A percentile compares a stretch with the other conserved stretches of the same genome.
Evolutionary conservation across 208 protist genomes (phyloP).

Genomic region (Trypanosoma cruzi): DNA sequence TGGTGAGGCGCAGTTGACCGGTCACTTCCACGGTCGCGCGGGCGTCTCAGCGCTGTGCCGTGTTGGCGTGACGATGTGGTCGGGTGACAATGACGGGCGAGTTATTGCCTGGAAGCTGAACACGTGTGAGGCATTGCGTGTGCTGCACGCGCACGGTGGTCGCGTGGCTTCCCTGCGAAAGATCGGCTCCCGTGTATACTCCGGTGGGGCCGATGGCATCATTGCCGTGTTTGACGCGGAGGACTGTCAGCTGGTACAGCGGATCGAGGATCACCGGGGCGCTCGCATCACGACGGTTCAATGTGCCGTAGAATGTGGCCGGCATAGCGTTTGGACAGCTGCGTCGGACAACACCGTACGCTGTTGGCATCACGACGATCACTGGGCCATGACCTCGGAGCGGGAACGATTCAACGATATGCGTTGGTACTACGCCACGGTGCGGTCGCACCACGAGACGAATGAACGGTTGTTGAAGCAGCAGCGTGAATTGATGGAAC

Average conservation of each 20-base stretch:
- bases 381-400: conserved; percentile 57
- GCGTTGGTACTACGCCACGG: conserved; percentile 81
- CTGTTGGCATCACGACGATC: conserved; percentile 90
- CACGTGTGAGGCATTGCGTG: too few species aligned
- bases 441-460: conserved; percentile 56
- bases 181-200: conserved; percentile 74
- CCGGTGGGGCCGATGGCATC: conserved; percentile 55
- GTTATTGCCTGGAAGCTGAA: too few species aligned
- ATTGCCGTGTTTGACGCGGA: conserved; percentile 60
- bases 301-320: conserved; percentile 66
- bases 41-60: too few species aligned
- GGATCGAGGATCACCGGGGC: conserved; percentile 47
- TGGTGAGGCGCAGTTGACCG: too few species aligned
- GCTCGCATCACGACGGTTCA: conserved; percentile 44
- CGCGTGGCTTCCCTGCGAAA: too few species aligned
- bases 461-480: conserved; percentile 69
- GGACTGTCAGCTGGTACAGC: conserved; percentile 49
- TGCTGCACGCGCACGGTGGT: too few species aligned
- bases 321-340: conserved; percentile 78
- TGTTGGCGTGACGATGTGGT: too few species aligned
- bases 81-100: too few species aligned
- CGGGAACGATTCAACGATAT: conserved; percentile 77
- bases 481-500: conserved; percentile 64
- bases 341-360: conserved; percentile 67
- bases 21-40: too few species aligned